Evolutionary conservation across 805 yeast genomes (phyloP).

Genomic region (Vanderwaltozyma polyspora): DNA sequence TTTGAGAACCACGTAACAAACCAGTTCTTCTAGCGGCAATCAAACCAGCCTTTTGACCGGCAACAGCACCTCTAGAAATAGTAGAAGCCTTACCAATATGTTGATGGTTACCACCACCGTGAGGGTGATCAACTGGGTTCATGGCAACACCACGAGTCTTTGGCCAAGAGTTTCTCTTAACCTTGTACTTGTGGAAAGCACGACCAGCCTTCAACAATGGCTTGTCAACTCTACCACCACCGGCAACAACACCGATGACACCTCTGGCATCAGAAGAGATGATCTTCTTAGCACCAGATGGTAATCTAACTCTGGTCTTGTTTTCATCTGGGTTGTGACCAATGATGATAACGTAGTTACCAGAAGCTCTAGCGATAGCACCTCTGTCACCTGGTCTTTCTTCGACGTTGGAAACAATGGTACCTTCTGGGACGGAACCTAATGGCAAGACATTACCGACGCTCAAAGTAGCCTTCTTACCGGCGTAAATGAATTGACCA

Average conservation of each 20-base stretch:
- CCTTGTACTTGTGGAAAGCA: conserved; percentile 99
- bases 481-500: conserved; percentile 98
- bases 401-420: conserved; percentile 95
- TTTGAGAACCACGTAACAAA: conserved; percentile 99
- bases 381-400: conserved; percentile 99
- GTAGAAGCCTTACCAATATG: conserved; percentile 99
- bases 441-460: conserved; percentile 96
- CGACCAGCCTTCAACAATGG: conserved; percentile 99
- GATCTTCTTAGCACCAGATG: conserved; percentile 98
- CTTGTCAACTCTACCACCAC: conserved; percentile 99
- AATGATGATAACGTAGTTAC: conserved; percentile 97
- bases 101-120: conserved; percentile 99
- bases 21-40: conserved; percentile 99
- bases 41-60: conserved; percentile 99
- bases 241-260: conserved; percentile 99
- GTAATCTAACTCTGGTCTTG: conserved; percentile 98
- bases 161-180: conserved; percentile 99
- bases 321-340: conserved; percentile 99
- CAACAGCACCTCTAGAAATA: conserved; percentile 97
- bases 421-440: conserved; percentile 98
- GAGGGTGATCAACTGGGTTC: conserved; percentile 99
- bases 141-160: conserved; percentile 99
- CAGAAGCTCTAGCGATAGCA: conserved; percentile 98
- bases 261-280: conserved; percentile 96
- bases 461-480: conserved; percentile 94